Evolutionary conservation across 73 alveolate species (phyloP).

Genomic region (Halteria grandinella): DNA sequence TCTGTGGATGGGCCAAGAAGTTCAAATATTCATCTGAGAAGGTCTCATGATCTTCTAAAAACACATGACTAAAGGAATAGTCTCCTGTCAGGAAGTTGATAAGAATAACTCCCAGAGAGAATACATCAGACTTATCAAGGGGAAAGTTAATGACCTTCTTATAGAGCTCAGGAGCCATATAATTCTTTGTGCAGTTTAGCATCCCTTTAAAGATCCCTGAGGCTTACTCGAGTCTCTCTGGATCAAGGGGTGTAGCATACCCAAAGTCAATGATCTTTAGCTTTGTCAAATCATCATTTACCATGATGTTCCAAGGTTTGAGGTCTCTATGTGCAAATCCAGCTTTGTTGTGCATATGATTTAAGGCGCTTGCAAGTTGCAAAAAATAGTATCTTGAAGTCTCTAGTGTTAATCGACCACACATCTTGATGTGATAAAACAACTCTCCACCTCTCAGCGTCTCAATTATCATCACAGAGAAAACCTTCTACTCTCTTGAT

Average conservation of each 20-base stretch:
- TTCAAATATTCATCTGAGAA: constrained; percentile 8
- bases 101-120: constrained; percentile 30
- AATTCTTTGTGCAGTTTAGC: constrained; percentile 21
- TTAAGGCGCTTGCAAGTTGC: not conserved
- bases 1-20: too few relatives aligned
- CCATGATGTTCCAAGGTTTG: constrained; percentile 52
- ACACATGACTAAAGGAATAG: constrained; percentile 15
- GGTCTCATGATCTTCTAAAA: not conserved
- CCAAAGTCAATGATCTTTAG: constrained; percentile 51
- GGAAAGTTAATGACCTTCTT: not conserved
- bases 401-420: not conserved
- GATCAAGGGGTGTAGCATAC: constrained; percentile 33
- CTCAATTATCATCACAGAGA: constrained; percentile 13
- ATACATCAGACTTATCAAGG: constrained; percentile 39
- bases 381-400: constrained; percentile 9
- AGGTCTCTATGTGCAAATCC: constrained; percentile 39
- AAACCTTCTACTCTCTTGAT: not conserved
- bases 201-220: constrained; percentile 3
- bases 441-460: constrained; percentile 33
- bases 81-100: constrained; percentile 35
- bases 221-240: not conserved
- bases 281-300: constrained; percentile 21
- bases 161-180: constrained; percentile 32
- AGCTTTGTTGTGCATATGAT: not conserved
- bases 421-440: constrained; percentile 25